Conservation (phyloP, 257 asterid species). For the Solanum bulbocastanum region DNA sequence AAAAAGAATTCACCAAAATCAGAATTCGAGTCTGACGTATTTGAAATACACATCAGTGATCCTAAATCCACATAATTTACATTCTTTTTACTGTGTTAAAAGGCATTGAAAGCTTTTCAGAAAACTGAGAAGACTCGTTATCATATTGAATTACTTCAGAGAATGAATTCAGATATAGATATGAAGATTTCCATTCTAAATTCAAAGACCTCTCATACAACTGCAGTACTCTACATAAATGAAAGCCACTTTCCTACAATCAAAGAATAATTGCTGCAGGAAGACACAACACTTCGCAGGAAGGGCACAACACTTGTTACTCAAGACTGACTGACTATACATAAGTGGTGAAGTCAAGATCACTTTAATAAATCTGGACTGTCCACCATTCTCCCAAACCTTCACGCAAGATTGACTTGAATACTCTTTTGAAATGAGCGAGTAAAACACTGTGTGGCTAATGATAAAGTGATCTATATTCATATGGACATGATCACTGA, state of each 20-base stretch:
- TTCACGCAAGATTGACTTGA: neutral
- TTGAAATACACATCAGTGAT: neutral
- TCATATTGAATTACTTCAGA: neutral
- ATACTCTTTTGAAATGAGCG: neutral
- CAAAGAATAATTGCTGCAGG: no score
- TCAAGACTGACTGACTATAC: no score
- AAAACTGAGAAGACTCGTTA: neutral
- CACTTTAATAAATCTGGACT: neutral
- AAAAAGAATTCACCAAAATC: constrained; percentile 37
- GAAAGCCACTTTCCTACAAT: neutral
- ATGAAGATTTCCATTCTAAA: neutral
- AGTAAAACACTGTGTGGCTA: neutral
- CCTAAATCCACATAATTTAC: neutral
- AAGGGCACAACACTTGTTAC: no score
- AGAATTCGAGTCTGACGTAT: neutral
- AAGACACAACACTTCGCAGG: no score
- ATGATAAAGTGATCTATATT: neutral
- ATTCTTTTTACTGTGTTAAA: no score
- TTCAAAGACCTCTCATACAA: neutral
- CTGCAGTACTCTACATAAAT: no score
- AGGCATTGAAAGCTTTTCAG: neutral
- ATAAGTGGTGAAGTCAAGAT: neutral
- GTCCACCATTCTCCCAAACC: neutral
- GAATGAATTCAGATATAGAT: neutral
- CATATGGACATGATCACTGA: neutral